Conservation (phyloP, 352 stramenopile genomes). For the Phytopythium boreale region DNA sequence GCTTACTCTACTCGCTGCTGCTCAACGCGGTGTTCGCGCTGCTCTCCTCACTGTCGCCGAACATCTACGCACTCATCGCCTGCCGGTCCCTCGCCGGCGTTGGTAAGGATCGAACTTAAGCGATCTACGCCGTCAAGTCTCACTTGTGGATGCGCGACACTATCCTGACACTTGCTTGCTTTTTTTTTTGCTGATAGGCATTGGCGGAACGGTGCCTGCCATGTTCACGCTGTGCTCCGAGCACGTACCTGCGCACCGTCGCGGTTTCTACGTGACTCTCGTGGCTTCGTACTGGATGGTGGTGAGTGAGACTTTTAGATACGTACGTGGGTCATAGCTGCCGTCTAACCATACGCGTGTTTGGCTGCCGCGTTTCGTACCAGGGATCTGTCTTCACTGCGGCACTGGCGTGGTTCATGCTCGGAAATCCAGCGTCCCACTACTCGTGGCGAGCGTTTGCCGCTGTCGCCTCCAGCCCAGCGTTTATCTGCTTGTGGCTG, state of each 20-base stretch:
- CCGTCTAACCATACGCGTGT: not conserved
- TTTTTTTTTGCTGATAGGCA: conserved; percentile 33
- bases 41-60: conserved; percentile 66
- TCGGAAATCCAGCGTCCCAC: conserved; percentile 34
- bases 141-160: not conserved
- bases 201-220: conserved; percentile 83
- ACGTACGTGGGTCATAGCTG: not conserved
- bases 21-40: conserved; percentile 80
- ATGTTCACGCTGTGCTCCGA: conserved; percentile 88
- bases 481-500: conserved; percentile 61
- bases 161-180: not conserved
- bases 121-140: not conserved
- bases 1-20: conserved; percentile 71
- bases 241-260: conserved; percentile 69
- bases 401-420: conserved; percentile 77
- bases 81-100: conserved; percentile 62
- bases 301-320: conserved; percentile 25
- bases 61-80: conserved; percentile 59
- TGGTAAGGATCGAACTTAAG: conserved; percentile 22
- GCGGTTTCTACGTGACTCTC: conserved; percentile 84
- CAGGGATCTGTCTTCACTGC: conserved; percentile 85
- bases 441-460: conserved; percentile 80
- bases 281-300: conserved; percentile 92
- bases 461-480: conserved; percentile 61
- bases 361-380: not conserved